Conservation (phyloP, 164 flowering plant species). For the Saururus chinensis region DNA sequence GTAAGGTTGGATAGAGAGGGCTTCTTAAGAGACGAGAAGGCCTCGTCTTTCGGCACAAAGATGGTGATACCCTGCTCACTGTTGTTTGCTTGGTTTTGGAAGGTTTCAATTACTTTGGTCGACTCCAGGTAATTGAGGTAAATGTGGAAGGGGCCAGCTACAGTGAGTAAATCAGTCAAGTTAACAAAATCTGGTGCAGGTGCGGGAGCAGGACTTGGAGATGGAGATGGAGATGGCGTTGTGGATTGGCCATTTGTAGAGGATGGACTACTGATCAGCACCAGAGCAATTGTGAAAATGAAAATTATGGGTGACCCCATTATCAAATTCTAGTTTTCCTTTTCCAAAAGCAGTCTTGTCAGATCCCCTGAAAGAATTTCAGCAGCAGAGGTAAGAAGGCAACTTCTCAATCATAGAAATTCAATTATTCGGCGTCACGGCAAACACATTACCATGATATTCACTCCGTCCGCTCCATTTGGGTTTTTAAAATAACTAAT, state of each 20-base stretch:
- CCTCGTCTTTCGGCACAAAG: constrained; percentile 67
- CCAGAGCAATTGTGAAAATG: constrained; percentile 12
- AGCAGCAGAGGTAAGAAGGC: too few relatives aligned
- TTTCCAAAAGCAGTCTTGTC: not conserved
- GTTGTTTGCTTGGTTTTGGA: constrained; percentile 85
- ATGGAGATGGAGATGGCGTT: constrained; percentile 26
- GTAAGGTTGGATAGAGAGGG: constrained; percentile 70
- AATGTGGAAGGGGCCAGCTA: constrained; percentile 76
- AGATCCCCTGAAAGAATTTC: too few relatives aligned
- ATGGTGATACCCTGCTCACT: constrained; percentile 74
- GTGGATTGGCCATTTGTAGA: constrained; percentile 25
- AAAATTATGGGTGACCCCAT: constrained; percentile 26
- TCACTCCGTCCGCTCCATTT: too few relatives aligned
- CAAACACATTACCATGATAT: not conserved
- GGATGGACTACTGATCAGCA: constrained; percentile 16
- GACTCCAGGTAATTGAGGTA: constrained; percentile 51
- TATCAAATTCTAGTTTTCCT: not conserved
- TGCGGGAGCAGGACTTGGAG: constrained; percentile 51
- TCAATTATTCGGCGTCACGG: not conserved
- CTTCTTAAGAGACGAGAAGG: constrained; percentile 57
- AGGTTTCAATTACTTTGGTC: constrained; percentile 67
- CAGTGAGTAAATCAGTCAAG: constrained; percentile 58
- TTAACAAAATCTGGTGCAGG: constrained; percentile 62
- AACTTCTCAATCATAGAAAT: too few relatives aligned
- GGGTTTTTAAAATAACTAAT: too few relatives aligned